These are phyloP conservation scores for Backusella sp. DNA, from an alignment of 192 early-diverging fungal genomes.

Conservation along the genomic window DNA sequence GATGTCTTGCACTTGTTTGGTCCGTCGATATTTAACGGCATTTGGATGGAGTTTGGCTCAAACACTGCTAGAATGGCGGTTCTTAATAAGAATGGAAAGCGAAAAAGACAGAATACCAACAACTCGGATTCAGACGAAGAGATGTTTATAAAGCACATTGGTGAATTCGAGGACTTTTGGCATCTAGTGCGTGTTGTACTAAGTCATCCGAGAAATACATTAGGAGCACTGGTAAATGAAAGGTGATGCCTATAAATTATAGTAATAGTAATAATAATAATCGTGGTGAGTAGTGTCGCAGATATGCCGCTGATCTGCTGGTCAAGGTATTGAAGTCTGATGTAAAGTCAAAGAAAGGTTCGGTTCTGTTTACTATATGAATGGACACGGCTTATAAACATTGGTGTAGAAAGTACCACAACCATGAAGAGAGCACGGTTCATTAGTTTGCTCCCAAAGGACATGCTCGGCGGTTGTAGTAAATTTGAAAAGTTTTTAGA, in stretches of 20 bases:
- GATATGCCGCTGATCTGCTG: neutral
- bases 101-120: neutral
- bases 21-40: neutral
- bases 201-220: neutral
- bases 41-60: neutral
- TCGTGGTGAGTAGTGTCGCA: neutral
- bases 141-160: neutral
- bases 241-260: neutral
- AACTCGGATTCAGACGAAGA: neutral
- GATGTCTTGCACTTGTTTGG: conserved; percentile 8
- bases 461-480: neutral
- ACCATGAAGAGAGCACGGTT: neutral
- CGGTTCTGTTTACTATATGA: neutral
- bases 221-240: neutral
- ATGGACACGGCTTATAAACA: neutral
- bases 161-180: neutral
- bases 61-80: neutral
- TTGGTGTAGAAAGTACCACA: neutral
- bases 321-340: neutral
- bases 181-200: neutral
- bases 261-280: too few relatives aligned
- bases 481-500: neutral
- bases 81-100: neutral
- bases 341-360: neutral
- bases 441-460: neutral